A percentile compares a stretch with the other conserved stretches of the same genome.
These are phyloP conservation scores for Sporothrix euskadiensis DNA, from an alignment of 2,329 filamentous ascomycete genomes.

Conservation along the genomic window DNA sequence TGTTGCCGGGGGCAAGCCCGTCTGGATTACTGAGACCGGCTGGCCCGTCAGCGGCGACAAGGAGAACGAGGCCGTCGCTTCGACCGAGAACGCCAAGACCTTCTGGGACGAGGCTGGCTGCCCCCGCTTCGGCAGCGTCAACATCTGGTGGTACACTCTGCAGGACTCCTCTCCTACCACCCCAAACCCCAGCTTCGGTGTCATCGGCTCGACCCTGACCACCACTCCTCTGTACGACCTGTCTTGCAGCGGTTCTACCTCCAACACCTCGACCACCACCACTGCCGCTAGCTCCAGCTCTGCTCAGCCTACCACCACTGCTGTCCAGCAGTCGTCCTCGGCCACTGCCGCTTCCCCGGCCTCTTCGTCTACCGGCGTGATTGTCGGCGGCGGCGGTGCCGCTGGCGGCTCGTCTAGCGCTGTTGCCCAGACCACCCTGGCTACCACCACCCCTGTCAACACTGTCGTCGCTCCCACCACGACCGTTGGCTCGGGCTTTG, in stretches of 20 bases:
- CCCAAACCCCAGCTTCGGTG: slow-evolving; percentile 69
- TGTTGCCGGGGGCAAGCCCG: slow-evolving; percentile 64
- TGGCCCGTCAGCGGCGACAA: slow-evolving; percentile 74
- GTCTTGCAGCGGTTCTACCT: slow-evolving; percentile 50
- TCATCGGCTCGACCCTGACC: slow-evolving; percentile 58
- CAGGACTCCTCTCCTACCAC: slow-evolving; percentile 63
- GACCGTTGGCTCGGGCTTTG: slow-evolving; percentile 27
- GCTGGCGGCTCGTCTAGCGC: not conserved
- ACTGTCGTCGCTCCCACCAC: not conserved
- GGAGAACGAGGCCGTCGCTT: slow-evolving; percentile 63
- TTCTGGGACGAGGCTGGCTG: slow-evolving; percentile 83
- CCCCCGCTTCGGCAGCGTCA: slow-evolving; percentile 62
- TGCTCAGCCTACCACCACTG: not conserved
- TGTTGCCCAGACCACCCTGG: not conserved
- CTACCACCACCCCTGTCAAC: slow-evolving; percentile 6
- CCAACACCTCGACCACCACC: slow-evolving; percentile 28
- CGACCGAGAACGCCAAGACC: slow-evolving; percentile 66
- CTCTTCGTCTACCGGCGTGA: not conserved
- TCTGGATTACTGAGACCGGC: slow-evolving; percentile 89
- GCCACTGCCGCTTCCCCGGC: not conserved
- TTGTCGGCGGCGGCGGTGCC: not conserved
- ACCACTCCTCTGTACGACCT: slow-evolving; percentile 63
- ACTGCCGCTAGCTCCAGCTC: slow-evolving; percentile 14
- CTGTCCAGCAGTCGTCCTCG: not conserved
- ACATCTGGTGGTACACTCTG: slow-evolving; percentile 77